A percentile compares a stretch with the other conserved stretches of the same genome.
Conservation (phyloP, 768 basidiomycete genomes). For the Harrya chromipes region DNA sequence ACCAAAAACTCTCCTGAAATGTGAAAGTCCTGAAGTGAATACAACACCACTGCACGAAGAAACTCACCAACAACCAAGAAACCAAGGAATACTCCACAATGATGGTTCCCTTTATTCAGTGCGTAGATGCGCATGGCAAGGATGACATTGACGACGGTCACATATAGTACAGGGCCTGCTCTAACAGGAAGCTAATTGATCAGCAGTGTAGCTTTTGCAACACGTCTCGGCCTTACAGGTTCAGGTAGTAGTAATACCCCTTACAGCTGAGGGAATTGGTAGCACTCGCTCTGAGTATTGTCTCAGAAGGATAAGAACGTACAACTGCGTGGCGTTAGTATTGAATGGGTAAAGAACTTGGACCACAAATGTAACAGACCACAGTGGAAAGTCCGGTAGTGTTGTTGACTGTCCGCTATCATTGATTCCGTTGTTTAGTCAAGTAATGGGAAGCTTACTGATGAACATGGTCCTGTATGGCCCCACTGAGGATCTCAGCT, state of each 20-base stretch:
- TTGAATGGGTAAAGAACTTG: background rate
- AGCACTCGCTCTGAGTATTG: background rate
- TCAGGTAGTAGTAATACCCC: conserved; percentile 21
- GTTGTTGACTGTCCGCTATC: conserved; percentile 16
- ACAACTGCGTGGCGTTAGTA: conserved; percentile 16
- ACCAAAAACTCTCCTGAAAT: conserved; percentile 19
- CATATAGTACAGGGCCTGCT: conserved; percentile 17
- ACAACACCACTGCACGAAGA: background rate
- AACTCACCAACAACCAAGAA: conserved; percentile 18
- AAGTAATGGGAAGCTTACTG: conserved; percentile 6
- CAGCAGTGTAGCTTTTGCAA: no score
- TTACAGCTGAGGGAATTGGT: conserved; percentile 14
- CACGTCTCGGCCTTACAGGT: conserved; percentile 11
- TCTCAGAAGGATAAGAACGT: background rate
- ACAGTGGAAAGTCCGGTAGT: conserved; percentile 15
- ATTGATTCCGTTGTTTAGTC: background rate
- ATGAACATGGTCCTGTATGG: conserved; percentile 12
- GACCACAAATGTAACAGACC: conserved; percentile 5
- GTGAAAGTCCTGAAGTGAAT: background rate
- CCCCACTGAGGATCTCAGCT: background rate
- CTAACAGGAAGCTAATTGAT: background rate
- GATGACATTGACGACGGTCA: conserved; percentile 21
- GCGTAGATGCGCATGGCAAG: conserved; percentile 20
- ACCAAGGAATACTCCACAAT: conserved; percentile 3
- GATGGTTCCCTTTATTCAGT: conserved; percentile 3